Percentiles rank a stretch among this genome's conserved stretches.
Evolutionary conservation across 805 yeast genomes (phyloP).

Genomic region (Starmera caribaea): DNA sequence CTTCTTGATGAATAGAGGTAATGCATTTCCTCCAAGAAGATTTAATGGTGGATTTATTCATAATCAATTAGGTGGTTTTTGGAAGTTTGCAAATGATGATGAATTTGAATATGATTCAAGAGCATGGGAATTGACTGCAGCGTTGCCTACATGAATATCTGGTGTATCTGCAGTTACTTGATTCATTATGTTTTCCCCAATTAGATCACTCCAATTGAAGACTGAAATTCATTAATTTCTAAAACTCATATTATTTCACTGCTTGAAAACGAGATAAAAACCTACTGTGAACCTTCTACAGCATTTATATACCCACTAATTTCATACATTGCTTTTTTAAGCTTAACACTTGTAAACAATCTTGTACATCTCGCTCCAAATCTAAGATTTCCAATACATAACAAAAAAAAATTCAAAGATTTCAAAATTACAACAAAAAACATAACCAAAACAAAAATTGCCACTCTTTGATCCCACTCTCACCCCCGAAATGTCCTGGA

Average conservation of each 20-base stretch:
- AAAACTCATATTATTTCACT: no score
- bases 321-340: no score
- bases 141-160: conserved; percentile 1
- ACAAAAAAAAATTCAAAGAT: background rate
- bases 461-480: background rate
- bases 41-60: conserved; percentile 16
- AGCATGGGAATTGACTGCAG: conserved; percentile 2
- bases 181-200: background rate
- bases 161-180: background rate
- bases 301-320: no score
- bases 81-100: conserved; percentile 25
- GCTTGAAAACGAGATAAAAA: no score
- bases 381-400: no score
- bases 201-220: no score
- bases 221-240: no score
- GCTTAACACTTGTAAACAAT: no score
- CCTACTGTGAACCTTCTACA: no score
- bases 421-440: no score
- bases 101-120: conserved; percentile 9
- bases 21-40: conserved; percentile 36
- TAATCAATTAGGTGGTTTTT: conserved; percentile 25
- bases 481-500: conserved; percentile 35
- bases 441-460: background rate
- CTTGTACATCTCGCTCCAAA: no score
- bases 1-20: conserved; percentile 22